These are phyloP conservation scores for Phyllosticta paracitricarpa DNA, from an alignment of 2,329 filamentous ascomycete genomes.

Conservation along the genomic window DNA sequence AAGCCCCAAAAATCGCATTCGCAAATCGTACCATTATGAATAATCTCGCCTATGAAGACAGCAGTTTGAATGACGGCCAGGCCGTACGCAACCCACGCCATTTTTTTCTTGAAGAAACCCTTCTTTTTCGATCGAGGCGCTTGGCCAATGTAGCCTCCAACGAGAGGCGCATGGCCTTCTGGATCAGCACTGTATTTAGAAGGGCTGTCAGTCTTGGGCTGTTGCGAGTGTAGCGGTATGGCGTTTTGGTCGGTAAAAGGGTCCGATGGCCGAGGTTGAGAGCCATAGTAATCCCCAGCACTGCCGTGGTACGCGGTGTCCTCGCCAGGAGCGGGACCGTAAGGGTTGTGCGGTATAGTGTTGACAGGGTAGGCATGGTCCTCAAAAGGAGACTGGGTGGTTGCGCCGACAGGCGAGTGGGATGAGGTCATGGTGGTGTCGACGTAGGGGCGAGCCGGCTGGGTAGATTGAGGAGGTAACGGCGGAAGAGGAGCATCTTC, in stretches of 20 bases:
- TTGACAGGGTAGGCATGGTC: slow-evolving; percentile 53
- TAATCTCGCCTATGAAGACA: slow-evolving; percentile 83
- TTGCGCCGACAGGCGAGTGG: slow-evolving; percentile 26
- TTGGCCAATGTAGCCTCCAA: slow-evolving; percentile 12
- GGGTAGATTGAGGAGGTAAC: slow-evolving; percentile 21
- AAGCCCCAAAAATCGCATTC: not conserved
- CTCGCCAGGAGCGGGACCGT: slow-evolving; percentile 43
- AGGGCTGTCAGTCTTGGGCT: slow-evolving; percentile 30
- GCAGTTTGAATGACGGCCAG: slow-evolving; percentile 67
- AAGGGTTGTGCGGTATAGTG: slow-evolving; percentile 41
- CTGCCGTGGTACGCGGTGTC: slow-evolving; percentile 49
- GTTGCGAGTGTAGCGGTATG: slow-evolving; percentile 34
- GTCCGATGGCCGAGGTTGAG: slow-evolving; percentile 35
- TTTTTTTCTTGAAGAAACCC: slow-evolving; percentile 46
- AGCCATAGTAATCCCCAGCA: slow-evolving; percentile 13
- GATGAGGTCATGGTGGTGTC: slow-evolving; percentile 16
- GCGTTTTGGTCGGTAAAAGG: slow-evolving; percentile 40
- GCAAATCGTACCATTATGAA: slow-evolving; percentile 59
- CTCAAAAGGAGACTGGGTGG: slow-evolving; percentile 58
- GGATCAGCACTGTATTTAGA: slow-evolving; percentile 30
- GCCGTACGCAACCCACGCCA: slow-evolving; percentile 74
- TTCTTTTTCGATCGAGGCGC: slow-evolving; percentile 29
- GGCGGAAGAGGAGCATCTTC: slow-evolving; percentile 31
- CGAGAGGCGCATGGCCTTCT: slow-evolving; percentile 27
- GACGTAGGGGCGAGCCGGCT: slow-evolving; percentile 23